Conservation (phyloP, 202 grass and related monocot species). For the Setaria viridis region DNA sequence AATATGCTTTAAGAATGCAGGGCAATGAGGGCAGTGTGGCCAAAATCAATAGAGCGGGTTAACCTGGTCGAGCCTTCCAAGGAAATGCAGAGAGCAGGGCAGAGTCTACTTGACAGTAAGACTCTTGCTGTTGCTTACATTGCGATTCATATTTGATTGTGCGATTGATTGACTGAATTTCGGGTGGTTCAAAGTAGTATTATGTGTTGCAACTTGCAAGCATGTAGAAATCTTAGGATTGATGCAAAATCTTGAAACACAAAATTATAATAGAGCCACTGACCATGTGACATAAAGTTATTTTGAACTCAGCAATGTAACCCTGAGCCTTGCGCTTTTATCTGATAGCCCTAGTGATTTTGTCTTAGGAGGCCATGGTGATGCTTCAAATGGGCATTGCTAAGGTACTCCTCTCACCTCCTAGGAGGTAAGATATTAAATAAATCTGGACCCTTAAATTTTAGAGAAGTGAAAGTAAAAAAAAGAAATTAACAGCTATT, state of each 20-base stretch:
- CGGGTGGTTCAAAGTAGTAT: neutral
- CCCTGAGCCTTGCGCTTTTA: neutral
- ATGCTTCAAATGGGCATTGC: conserved; percentile 1
- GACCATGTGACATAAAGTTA: conserved; percentile 14
- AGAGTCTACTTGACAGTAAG: conserved; percentile 90
- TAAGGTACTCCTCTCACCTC: no score
- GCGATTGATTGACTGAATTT: conserved; percentile 24
- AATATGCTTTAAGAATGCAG: conserved; percentile 47
- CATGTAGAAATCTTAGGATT: conserved; percentile 1
- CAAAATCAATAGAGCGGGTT: conserved; percentile 80
- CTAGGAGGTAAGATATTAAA: no score
- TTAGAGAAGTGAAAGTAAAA: no score
- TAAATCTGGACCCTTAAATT: no score
- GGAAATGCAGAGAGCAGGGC: conserved; percentile 95
- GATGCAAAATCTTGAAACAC: neutral
- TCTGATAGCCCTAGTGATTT: conserved; percentile 11
- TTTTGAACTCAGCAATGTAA: conserved; percentile 11
- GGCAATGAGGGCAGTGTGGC: conserved; percentile 96
- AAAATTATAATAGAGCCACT: conserved; percentile 9
- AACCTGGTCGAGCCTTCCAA: conserved; percentile 97
- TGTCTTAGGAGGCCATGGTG: conserved; percentile 13
- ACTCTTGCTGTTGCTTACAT: neutral
- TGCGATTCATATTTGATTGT: conserved; percentile 4
- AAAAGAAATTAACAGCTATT: no score
- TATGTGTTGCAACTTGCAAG: neutral